Conservation (phyloP, 805 yeast genomes). For the Metschnikowia kofuensis region DNA sequence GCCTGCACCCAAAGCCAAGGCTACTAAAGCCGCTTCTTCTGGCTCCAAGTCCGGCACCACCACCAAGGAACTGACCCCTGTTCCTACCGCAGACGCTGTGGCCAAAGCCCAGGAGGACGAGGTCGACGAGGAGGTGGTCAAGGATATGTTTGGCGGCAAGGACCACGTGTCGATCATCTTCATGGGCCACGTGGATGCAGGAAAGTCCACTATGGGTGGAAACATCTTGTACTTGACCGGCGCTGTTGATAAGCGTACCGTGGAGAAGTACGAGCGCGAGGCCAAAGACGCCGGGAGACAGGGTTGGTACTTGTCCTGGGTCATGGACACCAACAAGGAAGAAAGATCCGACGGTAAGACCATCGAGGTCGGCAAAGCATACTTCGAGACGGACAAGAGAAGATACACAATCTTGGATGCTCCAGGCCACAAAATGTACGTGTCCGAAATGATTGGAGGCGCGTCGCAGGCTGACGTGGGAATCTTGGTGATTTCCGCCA, state of each 20-base stretch:
- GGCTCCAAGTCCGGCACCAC: constrained; percentile 15
- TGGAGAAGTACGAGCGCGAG: constrained; percentile 96
- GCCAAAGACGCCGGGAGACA: constrained; percentile 99
- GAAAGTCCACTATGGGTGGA: constrained; percentile 99
- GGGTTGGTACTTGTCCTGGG: constrained; percentile 99
- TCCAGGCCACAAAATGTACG: constrained; percentile 99
- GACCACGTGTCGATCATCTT: constrained; percentile 95
- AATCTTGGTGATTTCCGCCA: constrained; percentile 92
- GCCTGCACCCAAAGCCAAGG: constrained; percentile 12
- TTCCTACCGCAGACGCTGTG: constrained; percentile 46
- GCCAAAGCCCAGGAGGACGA: constrained; percentile 73
- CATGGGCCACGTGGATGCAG: constrained; percentile 99
- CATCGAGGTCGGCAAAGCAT: constrained; percentile 97
- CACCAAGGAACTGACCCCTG: constrained; percentile 21
- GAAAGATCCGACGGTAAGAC: constrained; percentile 99
- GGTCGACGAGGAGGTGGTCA: constrained; percentile 82
- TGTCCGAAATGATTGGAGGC: constrained; percentile 99
- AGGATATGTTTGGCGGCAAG: constrained; percentile 94
- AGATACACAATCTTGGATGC: constrained; percentile 98
- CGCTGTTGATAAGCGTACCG: constrained; percentile 97
- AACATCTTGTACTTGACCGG: constrained; percentile 90
- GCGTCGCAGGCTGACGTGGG: constrained; percentile 99
- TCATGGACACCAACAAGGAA: constrained; percentile 98
- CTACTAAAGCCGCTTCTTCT: constrained; percentile 1
- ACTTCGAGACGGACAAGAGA: constrained; percentile 96